A percentile compares a stretch with the other conserved stretches of the same genome.
These are phyloP conservation scores for Coemansia umbellata DNA, from an alignment of 192 early-diverging fungal species.

Conservation along the genomic window DNA sequence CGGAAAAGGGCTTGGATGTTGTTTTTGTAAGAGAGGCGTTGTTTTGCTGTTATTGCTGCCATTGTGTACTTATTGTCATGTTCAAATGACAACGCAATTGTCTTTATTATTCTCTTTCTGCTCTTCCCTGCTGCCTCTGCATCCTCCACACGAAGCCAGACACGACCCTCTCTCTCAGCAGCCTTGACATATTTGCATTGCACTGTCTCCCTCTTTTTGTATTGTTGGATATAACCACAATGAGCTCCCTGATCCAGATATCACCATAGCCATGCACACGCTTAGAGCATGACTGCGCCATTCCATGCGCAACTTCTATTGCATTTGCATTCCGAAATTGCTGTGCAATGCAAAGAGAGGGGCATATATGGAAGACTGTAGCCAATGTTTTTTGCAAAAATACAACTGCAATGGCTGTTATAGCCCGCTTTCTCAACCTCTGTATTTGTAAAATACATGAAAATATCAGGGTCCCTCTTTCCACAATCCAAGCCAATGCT, in stretches of 20 bases:
- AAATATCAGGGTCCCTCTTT: too few species aligned
- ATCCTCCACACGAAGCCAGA: not conserved
- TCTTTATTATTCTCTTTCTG: not conserved
- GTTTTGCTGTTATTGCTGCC: not conserved
- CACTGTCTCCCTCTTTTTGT: not conserved
- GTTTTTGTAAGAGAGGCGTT: slow-evolving; percentile 1
- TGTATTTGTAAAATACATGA: too few species aligned
- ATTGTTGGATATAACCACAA: not conserved
- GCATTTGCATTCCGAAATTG: too few species aligned
- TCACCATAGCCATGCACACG: not conserved
- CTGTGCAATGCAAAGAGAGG: too few species aligned
- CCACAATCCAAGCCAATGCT: too few species aligned
- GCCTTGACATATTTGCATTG: not conserved
- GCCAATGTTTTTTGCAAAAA: too few species aligned
- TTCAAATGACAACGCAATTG: not conserved
- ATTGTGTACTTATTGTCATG: not conserved
- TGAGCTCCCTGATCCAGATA: slow-evolving; percentile 10
- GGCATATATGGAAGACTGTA: too few species aligned
- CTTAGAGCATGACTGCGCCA: too few species aligned
- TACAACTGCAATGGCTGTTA: too few species aligned
- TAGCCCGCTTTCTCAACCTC: too few species aligned
- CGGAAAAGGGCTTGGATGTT: too few species aligned
- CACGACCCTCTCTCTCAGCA: not conserved
- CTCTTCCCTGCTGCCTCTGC: not conserved
- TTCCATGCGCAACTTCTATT: too few species aligned